Evolutionary conservation across 208 protist genomes (phyloP).

Genomic region (Leishmania arabica): DNA sequence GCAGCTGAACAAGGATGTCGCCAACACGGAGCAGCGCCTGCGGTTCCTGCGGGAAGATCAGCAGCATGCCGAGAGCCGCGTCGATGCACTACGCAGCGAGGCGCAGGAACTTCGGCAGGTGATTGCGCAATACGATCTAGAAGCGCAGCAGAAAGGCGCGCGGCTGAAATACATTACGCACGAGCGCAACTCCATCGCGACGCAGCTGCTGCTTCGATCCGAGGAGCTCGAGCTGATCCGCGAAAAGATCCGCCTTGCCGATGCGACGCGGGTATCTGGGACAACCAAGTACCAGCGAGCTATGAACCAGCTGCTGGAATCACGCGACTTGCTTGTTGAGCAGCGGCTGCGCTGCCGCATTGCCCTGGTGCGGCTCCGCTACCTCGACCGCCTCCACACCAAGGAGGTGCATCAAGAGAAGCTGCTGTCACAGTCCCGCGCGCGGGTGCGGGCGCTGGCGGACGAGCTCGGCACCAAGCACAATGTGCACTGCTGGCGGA

Average conservation of each 20-base stretch:
- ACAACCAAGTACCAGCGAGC: conserved; percentile 94
- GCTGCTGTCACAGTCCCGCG: conserved; percentile 91
- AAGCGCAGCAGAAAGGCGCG: conserved; percentile 88
- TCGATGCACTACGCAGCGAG: conserved; percentile 78
- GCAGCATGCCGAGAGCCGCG: conserved; percentile 49
- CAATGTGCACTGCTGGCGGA: conserved; percentile 98
- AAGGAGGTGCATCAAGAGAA: conserved; percentile 91
- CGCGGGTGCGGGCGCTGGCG: conserved; percentile 91
- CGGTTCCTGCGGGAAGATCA: conserved; percentile 72
- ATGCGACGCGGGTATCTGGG: conserved; percentile 94
- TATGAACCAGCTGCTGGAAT: conserved; percentile 84
- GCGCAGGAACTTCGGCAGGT: conserved; percentile 93
- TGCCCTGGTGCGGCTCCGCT: conserved; percentile 72
- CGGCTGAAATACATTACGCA: conserved; percentile 93
- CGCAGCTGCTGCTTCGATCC: conserved; percentile 97
- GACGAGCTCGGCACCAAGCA: conserved; percentile 98
- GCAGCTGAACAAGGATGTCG: conserved; percentile 81
- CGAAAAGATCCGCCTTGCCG: conserved; percentile 97
- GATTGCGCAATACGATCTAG: conserved; percentile 94
- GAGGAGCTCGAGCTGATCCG: conserved; percentile 97
- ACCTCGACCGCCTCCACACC: conserved; percentile 86
- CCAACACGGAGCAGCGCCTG: conserved; percentile 80
- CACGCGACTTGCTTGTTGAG: conserved; percentile 92
- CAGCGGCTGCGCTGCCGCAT: conserved; percentile 92
- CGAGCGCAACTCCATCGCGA: conserved; percentile 96